Base-by-base conservation (phyloP, 1,284 basidiomycete species). In the Tremellales sp. region DNA sequence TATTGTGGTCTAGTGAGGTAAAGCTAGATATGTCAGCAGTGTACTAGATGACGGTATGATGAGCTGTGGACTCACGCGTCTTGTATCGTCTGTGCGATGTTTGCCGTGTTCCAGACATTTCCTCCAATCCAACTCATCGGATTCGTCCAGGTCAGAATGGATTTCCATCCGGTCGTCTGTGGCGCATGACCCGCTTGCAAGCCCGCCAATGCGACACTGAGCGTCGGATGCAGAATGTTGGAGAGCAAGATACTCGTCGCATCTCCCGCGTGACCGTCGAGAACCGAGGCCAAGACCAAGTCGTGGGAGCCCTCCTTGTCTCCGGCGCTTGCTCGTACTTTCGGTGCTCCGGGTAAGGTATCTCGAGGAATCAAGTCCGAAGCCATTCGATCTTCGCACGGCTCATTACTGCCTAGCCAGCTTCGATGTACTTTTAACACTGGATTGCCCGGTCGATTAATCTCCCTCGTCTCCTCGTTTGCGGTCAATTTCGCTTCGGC, bases 201-300 rank as follows among this genome's bases (percentile, higher is more conserved):
- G 19, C 70, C 72, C 37, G 76, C 74, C 24, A 98, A 81, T 64
- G 94, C 86, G 43, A 90, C 77, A 0, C 85, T 83, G 43, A 97
- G 84, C 11, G 88, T 86, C 27, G 89, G 88, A 54, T 97, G 88
- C 52, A 98, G 82, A 35, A 87, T 81, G 46, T 85, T 84, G 2
- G 87, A 85, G 26, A 99, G 83, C 25, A 97, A 78, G 50, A 83
- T 81, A 4, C 89, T 91, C 1, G 96, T 98, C 49, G 89, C 81
- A 56, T 66, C 79, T 1, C 91, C 96, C 1, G 83, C 80, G 68
- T 98, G 96, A 2, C 96, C 96, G 66, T 98, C 96, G 82, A 93
- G 86, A 24, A 96, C 84, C 1, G 87, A 79, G 62, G 89, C 91
- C 71, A 94, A 86, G 43, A 89, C 76, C 56, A 86, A 80, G 65